These are phyloP conservation scores for Lithospermum erythrorhizon DNA, from an alignment of 257 asterid genomes.

Conservation along the genomic window DNA sequence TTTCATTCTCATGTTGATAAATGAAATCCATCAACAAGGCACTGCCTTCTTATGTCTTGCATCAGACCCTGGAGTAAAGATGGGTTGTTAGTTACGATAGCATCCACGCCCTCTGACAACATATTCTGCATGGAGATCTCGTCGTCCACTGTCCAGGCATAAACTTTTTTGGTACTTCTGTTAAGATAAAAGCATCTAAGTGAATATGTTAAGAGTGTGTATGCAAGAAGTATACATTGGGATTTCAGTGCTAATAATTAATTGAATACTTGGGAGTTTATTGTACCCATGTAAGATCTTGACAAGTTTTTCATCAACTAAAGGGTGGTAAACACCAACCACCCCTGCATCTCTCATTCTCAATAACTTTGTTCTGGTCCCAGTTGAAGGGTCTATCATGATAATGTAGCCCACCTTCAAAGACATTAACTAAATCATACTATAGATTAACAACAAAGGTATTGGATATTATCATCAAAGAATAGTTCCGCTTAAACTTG, in stretches of 20 bases:
- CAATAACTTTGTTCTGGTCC: constrained; percentile 46
- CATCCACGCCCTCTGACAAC: constrained; percentile 67
- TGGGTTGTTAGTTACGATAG: constrained; percentile 75
- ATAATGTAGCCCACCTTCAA: constrained; percentile 89
- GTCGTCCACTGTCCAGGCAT: constrained; percentile 86
- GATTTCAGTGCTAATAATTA: no score
- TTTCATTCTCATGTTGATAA: constrained; percentile 14
- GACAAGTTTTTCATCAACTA: constrained; percentile 66
- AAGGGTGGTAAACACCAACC: constrained; percentile 86
- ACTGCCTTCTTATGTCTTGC: constrained; percentile 44
- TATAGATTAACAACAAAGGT: neutral
- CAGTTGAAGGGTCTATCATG: constrained; percentile 61
- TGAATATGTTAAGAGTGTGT: neutral
- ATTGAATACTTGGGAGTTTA: neutral
- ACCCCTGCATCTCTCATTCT: constrained; percentile 77
- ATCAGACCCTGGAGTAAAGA: constrained; percentile 57
- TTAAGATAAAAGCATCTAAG: neutral
- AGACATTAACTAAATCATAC: constrained; percentile 5
- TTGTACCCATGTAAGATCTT: constrained; percentile 67
- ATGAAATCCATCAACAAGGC: constrained; percentile 66
- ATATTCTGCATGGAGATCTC: constrained; percentile 58
- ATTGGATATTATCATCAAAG: neutral
- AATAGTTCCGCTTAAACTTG: neutral
- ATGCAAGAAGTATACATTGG: neutral
- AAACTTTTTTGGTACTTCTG: constrained; percentile 86